Evolutionary conservation across 2,329 filamentous ascomycete genomes (phyloP), one percentile per base, ranked within the genome.

Genomic region (Metarhizium robertsii): DNA sequence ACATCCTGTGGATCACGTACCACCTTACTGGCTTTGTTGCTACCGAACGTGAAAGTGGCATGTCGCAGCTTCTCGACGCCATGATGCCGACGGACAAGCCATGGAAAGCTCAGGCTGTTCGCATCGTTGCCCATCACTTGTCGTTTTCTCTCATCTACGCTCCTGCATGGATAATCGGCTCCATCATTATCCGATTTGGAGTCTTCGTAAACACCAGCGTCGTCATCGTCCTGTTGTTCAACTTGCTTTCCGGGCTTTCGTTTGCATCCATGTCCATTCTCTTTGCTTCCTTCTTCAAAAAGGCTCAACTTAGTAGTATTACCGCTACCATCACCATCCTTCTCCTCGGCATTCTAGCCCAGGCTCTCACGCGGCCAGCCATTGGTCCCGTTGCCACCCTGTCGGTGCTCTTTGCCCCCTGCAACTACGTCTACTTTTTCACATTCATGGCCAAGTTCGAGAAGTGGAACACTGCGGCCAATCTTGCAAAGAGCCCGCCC

Each of bases 21-120:
- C 91, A 96, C 64, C 76, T 95, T 55, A 89, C 90, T 0, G 92
- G 92, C 8, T 84, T 92, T 63, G 86, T 95, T 67, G 91, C 92
- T 7, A 84, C 85, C 2, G 92, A 96, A 71, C 79, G 92, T 55
- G 92, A 96, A 73, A 77, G 84, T 16, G 92, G 91, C 56, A 94
- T 96, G 80, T 89, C 89, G 4, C 88, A 91, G 59, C 76, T 96
- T 32, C 83, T 96, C 47, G 92, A 96, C 70, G 87, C 90, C 54
- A 96, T 95, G 90, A 92, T 94, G 77, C 87, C 89, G 0, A 88
- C 88, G 55, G 78, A 79, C 54, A 79, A 79, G 51, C 75, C 81
- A 47, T 95, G 90, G 89, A 79, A 90, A 64, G 84, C 87, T 10
- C 89, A 92, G 70, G 81, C 84, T 25, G 86, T 87, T 2, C 80